Evolutionary conservation across 192 early-diverging fungal species (phyloP).

Genomic region (Entrophospora sp.): DNA sequence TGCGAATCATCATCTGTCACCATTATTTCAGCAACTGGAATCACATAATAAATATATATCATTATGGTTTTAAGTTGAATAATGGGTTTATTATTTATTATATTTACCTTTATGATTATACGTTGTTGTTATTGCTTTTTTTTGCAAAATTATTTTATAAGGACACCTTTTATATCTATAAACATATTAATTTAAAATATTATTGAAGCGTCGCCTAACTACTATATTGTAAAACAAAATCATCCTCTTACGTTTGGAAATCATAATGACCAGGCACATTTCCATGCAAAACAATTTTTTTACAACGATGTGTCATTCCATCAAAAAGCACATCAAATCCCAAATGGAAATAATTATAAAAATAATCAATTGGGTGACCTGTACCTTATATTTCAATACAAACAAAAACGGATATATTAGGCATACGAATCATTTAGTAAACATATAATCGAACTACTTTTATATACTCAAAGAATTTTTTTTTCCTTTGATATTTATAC

Average conservation of each 20-base stretch:
- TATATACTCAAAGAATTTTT: no score
- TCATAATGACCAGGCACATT: constrained; percentile 64
- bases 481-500: background rate
- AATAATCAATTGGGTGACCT: constrained; percentile 52
- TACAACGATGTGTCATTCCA: constrained; percentile 52
- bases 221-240: background rate
- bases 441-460: no score
- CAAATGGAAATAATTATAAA: constrained; percentile 69
- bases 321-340: constrained; percentile 70
- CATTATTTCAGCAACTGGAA: background rate
- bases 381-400: constrained; percentile 23
- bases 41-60: background rate
- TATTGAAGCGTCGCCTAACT: background rate
- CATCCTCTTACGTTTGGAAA: constrained; percentile 46
- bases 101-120: constrained; percentile 1
- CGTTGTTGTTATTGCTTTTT: background rate
- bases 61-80: no score
- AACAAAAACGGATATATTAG: no score
- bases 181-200: background rate
- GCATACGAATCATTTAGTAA: no score
- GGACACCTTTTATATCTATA: constrained; percentile 50
- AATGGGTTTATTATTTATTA: constrained; percentile 13
- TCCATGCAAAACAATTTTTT: constrained; percentile 64
- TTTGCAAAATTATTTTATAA: constrained; percentile 34
- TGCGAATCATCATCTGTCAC: constrained; percentile 24